Evolutionary conservation across 352 stramenopile genomes (phyloP).

Genomic region (Phytophthora brassicae): DNA sequence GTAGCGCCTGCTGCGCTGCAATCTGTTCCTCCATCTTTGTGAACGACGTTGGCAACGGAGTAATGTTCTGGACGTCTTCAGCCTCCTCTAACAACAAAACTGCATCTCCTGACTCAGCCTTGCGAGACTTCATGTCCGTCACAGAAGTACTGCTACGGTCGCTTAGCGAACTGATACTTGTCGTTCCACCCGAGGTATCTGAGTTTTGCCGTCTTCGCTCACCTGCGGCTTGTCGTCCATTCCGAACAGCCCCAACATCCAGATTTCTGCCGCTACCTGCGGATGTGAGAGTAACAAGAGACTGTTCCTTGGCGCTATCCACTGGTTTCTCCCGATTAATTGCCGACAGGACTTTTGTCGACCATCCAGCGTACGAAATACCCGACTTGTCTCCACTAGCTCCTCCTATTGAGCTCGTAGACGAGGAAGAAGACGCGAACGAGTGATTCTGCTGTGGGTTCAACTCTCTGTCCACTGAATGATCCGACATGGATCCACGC

Average conservation of each 20-base stretch:
- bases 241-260: conserved; percentile 12
- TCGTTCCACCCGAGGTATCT: conserved; percentile 36
- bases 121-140: conserved; percentile 32
- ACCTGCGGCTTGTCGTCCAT: conserved; percentile 15
- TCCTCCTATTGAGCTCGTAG: conserved; percentile 34
- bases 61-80: conserved; percentile 49
- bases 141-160: conserved; percentile 34
- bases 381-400: conserved; percentile 36
- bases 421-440: conserved; percentile 48
- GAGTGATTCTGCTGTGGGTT: conserved; percentile 35
- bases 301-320: conserved; percentile 33
- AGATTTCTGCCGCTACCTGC: conserved; percentile 29
- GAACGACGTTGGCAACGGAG: conserved; percentile 65
- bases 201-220: conserved; percentile 50
- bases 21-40: conserved; percentile 82
- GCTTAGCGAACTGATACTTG: conserved; percentile 36
- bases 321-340: conserved; percentile 45
- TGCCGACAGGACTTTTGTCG: conserved; percentile 53
- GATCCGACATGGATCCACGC: conserved; percentile 38
- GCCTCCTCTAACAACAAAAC: conserved; percentile 43
- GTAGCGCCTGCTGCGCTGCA: conserved; percentile 65
- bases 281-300: conserved; percentile 25
- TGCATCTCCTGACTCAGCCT: conserved; percentile 14
- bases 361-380: conserved; percentile 61
- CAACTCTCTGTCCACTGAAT: conserved; percentile 25